phyloP scores from a whole-genome alignment of 495 filamentous ascomycete genomes.

The Neurospora sp. region DNA sequence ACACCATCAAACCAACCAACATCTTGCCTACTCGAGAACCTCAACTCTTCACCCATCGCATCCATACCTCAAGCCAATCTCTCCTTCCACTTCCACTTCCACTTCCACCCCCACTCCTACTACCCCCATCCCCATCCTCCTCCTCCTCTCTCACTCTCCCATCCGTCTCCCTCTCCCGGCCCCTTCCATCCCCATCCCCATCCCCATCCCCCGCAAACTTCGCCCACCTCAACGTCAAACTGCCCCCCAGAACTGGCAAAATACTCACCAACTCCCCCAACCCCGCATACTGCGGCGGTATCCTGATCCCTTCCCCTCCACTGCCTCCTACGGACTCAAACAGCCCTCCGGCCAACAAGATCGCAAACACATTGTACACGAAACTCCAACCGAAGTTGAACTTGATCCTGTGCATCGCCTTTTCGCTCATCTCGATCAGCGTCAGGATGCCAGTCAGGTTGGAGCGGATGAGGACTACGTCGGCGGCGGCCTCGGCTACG shows the following conservation, averaged over 20 bases:
- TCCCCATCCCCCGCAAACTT: constrained; percentile 1
- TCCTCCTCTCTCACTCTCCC: no score
- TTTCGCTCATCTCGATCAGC: constrained; percentile 48
- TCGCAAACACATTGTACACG: constrained; percentile 64
- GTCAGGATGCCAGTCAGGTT: constrained; percentile 46
- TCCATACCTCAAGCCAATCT: background rate
- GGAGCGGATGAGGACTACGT: constrained; percentile 54
- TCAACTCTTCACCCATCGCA: background rate
- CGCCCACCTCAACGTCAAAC: constrained; percentile 12
- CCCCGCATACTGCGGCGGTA: constrained; percentile 65
- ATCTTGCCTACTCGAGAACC: background rate
- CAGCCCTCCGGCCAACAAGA: constrained; percentile 60
- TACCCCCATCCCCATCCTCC: no score
- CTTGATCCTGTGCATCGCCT: constrained; percentile 44
- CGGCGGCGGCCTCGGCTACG: constrained; percentile 56
- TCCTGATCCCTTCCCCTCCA: constrained; percentile 41
- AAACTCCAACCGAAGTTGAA: constrained; percentile 70
- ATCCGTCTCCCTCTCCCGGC: no score
- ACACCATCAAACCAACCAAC: background rate
- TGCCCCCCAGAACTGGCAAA: constrained; percentile 58
- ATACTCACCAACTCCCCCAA: constrained; percentile 73
- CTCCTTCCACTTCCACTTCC: background rate
- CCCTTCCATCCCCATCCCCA: no score
- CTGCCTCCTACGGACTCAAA: constrained; percentile 30
- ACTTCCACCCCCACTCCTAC: no score